These are phyloP conservation scores for Mucor saturninus DNA, from an alignment of 371 early-diverging fungal species.

Conservation along the genomic window DNA sequence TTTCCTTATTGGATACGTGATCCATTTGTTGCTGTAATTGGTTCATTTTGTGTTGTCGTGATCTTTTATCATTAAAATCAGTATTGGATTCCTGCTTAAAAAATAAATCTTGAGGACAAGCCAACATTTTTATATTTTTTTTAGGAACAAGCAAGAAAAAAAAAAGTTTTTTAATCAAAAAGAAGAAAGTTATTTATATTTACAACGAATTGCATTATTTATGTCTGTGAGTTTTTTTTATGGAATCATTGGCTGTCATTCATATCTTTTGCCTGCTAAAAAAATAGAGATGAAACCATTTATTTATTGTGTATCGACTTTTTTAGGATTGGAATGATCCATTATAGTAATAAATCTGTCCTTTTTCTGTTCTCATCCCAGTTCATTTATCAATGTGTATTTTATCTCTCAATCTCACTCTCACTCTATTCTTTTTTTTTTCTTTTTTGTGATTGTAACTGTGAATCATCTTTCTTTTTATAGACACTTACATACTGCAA, in stretches of 20 bases:
- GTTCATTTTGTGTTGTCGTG: conserved; percentile 19
- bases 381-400: conserved; percentile 8
- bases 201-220: conserved; percentile 22
- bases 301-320: not conserved
- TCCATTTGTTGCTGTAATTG: conserved; percentile 9
- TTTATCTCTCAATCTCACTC: not conserved
- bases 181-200: conserved; percentile 16
- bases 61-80: conserved; percentile 24
- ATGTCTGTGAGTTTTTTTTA: conserved; percentile 23
- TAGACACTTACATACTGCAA: too few relatives aligned
- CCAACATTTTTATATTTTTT: conserved; percentile 23
- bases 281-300: not conserved
- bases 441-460: not conserved
- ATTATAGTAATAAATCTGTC: conserved; percentile 25
- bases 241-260: conserved; percentile 7
- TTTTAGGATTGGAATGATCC: conserved; percentile 16
- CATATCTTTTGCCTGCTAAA: not conserved
- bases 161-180: not conserved
- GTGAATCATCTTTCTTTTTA: not conserved
- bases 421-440: not conserved
- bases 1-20: conserved; percentile 27
- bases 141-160: not conserved
- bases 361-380: conserved; percentile 12
- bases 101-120: conserved; percentile 38
- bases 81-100: conserved; percentile 20